Evolutionary conservation across 441 rosid genomes (phyloP), one percentile per base, ranked within the genome.

Genomic region (Geranium incanum): DNA sequence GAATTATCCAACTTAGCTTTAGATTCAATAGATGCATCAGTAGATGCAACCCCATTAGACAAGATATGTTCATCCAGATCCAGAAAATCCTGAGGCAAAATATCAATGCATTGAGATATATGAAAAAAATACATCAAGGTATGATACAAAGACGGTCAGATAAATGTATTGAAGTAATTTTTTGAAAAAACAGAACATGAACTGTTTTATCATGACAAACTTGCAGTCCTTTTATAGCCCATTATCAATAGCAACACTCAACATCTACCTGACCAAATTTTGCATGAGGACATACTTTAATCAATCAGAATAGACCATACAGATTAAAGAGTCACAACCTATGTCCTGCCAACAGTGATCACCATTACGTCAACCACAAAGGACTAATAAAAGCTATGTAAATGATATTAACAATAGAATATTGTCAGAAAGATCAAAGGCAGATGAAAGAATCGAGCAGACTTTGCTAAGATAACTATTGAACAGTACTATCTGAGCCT

Each of bases 31-130:
- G 68, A 68, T 13, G 71, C 33, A 72, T 1, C 33, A 28, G 80
- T 55, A 74, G 84, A 68, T 36, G 70, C 70, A 13, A 43, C 68
- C 71, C 77, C 84, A 76, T 68, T 76, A 70, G 76, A 38, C 74
- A 70, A 16, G 64, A 72, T 83, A 63, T 88, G 91, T 76, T 87
- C 91, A 74, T 90, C 99, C 87, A 87, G 73, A 63, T 89, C 97
- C 78, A 89, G 59, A 74, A 74, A 79, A 79, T 91, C 95, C 99
- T 95, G 80, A 6, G 19, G 68, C 71, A 75, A 68, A 39, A 43
- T 48, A 37, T 21, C 23, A 59, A 62, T 62, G 0, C 8, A 6
- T 33, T 18, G 65, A 59, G 3, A 18, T 19, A 59, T 59, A 28
- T 28, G 33, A 28, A 16, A 57, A 55, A 59, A 59, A 19, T 1